Percentiles rank a stretch among this genome's conserved stretches.
phyloP scores from a whole-genome alignment of 345 rosid species.

The Pugionium dolabratum region DNA sequence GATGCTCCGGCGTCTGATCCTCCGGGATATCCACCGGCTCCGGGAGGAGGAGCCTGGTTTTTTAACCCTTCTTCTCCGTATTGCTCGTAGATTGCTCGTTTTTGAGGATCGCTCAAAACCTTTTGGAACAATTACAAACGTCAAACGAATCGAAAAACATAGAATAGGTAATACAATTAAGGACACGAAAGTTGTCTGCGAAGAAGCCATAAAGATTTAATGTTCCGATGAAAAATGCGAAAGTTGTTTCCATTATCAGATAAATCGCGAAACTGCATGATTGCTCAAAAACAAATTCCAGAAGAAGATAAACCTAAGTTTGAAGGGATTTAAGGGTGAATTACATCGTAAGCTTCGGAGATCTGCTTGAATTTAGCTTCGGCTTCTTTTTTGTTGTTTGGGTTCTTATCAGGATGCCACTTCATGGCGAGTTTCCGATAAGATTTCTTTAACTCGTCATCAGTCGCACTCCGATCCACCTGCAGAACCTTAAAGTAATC shows the following conservation, averaged over 20 bases:
- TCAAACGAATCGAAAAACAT: not conserved
- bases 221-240: too few relatives aligned
- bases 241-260: too few relatives aligned
- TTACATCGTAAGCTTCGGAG: constrained; percentile 83
- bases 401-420: constrained; percentile 97
- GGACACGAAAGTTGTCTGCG: too few relatives aligned
- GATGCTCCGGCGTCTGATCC: constrained; percentile 55
- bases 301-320: not conserved
- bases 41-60: constrained; percentile 75
- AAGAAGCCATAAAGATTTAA: too few relatives aligned
- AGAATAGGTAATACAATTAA: too few relatives aligned
- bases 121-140: constrained; percentile 19
- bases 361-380: constrained; percentile 88
- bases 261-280: not conserved
- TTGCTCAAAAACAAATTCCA: not conserved
- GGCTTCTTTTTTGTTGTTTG: constrained; percentile 72
- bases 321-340: not conserved
- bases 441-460: constrained; percentile 82
- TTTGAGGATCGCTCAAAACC: constrained; percentile 84
- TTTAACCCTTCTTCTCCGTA: constrained; percentile 87
- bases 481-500: constrained; percentile 63
- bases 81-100: constrained; percentile 76
- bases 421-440: constrained; percentile 88
- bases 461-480: constrained; percentile 66
- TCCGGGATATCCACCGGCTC: constrained; percentile 56